Conservation (phyloP, 495 filamentous ascomycete species). For the Friedmanniomyces simplex region DNA sequence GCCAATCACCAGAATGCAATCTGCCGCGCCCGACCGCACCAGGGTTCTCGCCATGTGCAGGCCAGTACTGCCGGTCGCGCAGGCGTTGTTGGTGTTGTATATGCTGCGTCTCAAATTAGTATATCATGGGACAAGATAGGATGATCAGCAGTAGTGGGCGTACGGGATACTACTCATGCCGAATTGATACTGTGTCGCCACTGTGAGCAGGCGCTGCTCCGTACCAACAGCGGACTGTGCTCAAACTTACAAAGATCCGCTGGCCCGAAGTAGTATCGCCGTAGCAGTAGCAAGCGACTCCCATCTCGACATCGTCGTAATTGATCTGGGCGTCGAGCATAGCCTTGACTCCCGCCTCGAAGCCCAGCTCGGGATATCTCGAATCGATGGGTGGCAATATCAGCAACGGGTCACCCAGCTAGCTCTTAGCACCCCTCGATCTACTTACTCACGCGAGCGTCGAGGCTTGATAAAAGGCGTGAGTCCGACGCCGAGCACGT, state of each 20-base stretch:
- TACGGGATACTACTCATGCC: constrained; percentile 79
- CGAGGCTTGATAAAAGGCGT: background rate
- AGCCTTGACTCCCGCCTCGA: constrained; percentile 90
- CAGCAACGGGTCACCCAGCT: too few relatives aligned
- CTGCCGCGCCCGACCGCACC: constrained; percentile 67
- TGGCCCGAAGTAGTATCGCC: constrained; percentile 88
- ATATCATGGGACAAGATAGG: too few relatives aligned
- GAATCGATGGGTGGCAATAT: too few relatives aligned
- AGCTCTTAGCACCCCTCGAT: too few relatives aligned
- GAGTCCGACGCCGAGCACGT: background rate
- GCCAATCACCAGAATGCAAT: constrained; percentile 86
- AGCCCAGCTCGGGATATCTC: constrained; percentile 71
- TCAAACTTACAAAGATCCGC: constrained; percentile 56
- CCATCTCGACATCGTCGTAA: constrained; percentile 93
- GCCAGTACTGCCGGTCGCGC: constrained; percentile 84
- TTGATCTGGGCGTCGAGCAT: constrained; percentile 89
- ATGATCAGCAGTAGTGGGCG: too few relatives aligned
- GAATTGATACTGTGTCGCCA: constrained; percentile 61
- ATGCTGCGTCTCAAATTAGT: constrained; percentile 33
- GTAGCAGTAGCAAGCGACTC: constrained; percentile 93
- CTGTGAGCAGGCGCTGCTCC: too few relatives aligned
- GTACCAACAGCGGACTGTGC: too few relatives aligned
- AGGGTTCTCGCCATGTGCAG: constrained; percentile 72
- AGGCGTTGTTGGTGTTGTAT: constrained; percentile 98
- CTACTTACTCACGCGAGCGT: background rate